Conservation (phyloP, 2,329 filamentous ascomycete genomes). For the Claviceps paspali region DNA sequence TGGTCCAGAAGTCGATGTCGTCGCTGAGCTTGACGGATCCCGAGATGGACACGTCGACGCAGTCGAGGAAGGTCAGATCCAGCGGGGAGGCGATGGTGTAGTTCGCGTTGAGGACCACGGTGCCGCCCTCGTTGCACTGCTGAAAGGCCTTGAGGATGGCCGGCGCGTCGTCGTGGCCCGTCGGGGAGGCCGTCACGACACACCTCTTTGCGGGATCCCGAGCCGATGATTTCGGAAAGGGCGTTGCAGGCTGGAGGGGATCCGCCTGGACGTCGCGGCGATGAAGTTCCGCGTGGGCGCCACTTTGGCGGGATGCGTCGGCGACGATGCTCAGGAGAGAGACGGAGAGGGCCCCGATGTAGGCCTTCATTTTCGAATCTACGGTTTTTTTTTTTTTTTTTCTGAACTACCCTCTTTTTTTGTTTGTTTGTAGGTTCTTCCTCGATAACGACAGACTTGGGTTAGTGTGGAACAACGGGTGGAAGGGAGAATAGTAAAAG, state of each 20-base stretch:
- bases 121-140: slow-evolving; percentile 45
- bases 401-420: too few species aligned
- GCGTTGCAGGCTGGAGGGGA: background rate
- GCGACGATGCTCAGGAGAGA: background rate
- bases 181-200: background rate
- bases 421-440: too few species aligned
- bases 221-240: background rate
- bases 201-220: background rate
- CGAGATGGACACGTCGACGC: slow-evolving; percentile 43
- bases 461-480: too few species aligned
- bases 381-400: too few species aligned
- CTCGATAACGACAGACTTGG: too few species aligned
- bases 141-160: background rate
- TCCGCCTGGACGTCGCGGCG: background rate
- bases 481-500: too few species aligned
- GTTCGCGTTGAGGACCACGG: slow-evolving; percentile 40
- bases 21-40: slow-evolving; percentile 48
- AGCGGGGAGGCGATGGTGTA: slow-evolving; percentile 51
- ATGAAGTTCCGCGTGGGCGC: background rate
- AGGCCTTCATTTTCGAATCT: background rate
- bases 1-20: slow-evolving; percentile 55
- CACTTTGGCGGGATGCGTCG: background rate
- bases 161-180: background rate
- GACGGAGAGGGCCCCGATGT: background rate
- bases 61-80: slow-evolving; percentile 47